phyloP scores from a whole-genome alignment of 495 filamentous ascomycete genomes.

The Neurospora sp. region DNA sequence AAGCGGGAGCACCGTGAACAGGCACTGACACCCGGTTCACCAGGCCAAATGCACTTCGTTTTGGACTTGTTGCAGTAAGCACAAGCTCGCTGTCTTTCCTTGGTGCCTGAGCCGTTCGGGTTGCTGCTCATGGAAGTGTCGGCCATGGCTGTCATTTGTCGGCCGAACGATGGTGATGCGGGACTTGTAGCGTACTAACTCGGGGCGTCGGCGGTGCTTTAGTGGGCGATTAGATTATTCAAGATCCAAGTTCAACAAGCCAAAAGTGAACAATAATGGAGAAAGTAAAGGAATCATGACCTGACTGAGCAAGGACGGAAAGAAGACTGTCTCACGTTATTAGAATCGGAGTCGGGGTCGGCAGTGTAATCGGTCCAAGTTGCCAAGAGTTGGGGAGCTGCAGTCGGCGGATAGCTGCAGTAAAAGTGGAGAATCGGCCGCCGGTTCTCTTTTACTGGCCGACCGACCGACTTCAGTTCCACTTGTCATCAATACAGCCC shows the following conservation, averaged over 20 bases:
- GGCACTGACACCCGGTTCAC: slow-evolving; percentile 7
- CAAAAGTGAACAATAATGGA: neutral
- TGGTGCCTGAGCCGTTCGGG: neutral
- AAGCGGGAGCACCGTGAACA: too few species aligned
- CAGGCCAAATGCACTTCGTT: slow-evolving; percentile 9
- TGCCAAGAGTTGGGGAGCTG: neutral
- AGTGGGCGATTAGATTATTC: neutral
- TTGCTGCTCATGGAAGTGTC: neutral
- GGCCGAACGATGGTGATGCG: neutral
- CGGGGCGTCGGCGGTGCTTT: neutral
- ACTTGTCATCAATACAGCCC: neutral
- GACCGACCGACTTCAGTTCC: neutral
- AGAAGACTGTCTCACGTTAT: neutral
- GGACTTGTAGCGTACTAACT: neutral
- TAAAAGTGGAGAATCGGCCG: neutral
- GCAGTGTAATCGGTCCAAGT: neutral
- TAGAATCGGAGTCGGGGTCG: neutral
- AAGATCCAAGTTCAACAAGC: neutral
- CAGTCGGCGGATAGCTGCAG: too few species aligned
- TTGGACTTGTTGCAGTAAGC: slow-evolving; percentile 11
- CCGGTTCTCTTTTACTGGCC: neutral
- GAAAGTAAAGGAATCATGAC: neutral
- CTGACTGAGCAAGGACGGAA: neutral
- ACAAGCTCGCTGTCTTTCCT: slow-evolving; percentile 6
- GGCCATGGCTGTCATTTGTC: slow-evolving; percentile 2